Conservation (phyloP, 1,139 yeast genomes). For the Entelexis paramagnoliae region DNA sequence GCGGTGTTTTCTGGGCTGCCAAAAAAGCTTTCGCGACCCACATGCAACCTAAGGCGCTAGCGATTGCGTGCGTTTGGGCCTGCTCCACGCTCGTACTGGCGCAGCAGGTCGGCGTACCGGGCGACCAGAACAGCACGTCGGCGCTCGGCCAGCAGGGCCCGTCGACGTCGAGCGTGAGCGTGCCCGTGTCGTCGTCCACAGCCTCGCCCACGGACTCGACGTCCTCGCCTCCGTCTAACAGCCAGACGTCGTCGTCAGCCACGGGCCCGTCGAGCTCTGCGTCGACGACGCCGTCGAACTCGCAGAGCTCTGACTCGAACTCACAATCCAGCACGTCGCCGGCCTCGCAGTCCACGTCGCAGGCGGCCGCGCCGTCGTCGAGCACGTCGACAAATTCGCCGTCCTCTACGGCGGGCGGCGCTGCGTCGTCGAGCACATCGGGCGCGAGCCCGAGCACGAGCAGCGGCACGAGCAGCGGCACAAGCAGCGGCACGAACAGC, state of each 20-base stretch:
- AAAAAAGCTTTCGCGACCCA: neutral
- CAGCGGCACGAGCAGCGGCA: neutral
- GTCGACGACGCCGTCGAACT: neutral
- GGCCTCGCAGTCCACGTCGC: neutral
- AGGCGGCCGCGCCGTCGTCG: neutral
- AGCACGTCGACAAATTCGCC: neutral
- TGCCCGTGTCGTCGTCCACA: neutral
- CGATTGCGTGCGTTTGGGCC: neutral
- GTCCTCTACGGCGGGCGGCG: neutral
- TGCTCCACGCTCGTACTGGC: conserved; percentile 1
- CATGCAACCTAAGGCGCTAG: conserved; percentile 2
- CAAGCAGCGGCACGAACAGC: neutral
- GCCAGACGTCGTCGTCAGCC: too few species aligned
- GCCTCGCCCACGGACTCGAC: neutral
- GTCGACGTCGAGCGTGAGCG: neutral
- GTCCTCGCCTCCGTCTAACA: neutral
- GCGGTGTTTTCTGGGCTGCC: neutral
- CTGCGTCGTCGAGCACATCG: neutral
- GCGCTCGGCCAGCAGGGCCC: neutral
- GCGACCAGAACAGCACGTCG: conserved; percentile 2
- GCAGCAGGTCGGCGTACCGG: conserved; percentile 1
- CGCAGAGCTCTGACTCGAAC: neutral
- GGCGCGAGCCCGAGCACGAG: neutral
- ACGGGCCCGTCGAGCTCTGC: too few species aligned
- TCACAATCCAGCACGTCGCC: neutral